Evolutionary conservation across 108 stramenopile genomes (phyloP), one percentile per base, ranked within the genome.

Genomic region (Cyclostephanos invisitatus): DNA sequence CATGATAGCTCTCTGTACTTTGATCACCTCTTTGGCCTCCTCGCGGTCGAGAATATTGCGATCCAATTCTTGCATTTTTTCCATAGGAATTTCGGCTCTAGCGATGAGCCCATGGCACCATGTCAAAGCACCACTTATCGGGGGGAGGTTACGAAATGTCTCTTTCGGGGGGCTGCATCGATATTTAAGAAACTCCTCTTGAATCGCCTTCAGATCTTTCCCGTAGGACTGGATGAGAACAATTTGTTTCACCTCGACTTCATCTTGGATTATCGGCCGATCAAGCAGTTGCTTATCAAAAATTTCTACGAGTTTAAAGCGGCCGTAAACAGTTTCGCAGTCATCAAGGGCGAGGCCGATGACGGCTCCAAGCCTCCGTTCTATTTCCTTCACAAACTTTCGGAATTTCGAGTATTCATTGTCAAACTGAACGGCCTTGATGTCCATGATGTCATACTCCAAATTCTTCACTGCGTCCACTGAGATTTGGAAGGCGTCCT

Each of bases 361-460:
- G 7, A 96, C 85, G 35, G 94, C 76, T 22, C 87, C 92, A 18
- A 96, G 85, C 18, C 94, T 84, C 20, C 93, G 88, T 80, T 96
- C 96, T 29, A 96, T 83, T 67, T 96, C 96, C 75, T 94, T 95
- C 60, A 95, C 88, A 58, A 82, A 74, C 63, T 87, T 83, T 25
- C 89, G 74, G 62, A 94, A 91, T 40, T 74, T 71, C 56, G 90
- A 90, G 66, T 91, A 94, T 68, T 93, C 91, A 47, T 82, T 87
- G 70, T 96, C 92, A 59, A 94, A 94, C 81, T 87, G 73, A 47
- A 85, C 86, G 27, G 87, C 91, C 6, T 70, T 80, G 48, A 96
- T 91, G 64, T 96, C 91, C 92, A 95, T 83, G 47, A 96, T 91
- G 69, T 96, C 96, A 68, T 92, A 96, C 3, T 88, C 86, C 7